A percentile compares a stretch with the other conserved stretches of the same genome.
These are phyloP conservation scores for Bipolaris victoriae DNA, from an alignment of 2,329 filamentous ascomycete species.

Conservation along the genomic window DNA sequence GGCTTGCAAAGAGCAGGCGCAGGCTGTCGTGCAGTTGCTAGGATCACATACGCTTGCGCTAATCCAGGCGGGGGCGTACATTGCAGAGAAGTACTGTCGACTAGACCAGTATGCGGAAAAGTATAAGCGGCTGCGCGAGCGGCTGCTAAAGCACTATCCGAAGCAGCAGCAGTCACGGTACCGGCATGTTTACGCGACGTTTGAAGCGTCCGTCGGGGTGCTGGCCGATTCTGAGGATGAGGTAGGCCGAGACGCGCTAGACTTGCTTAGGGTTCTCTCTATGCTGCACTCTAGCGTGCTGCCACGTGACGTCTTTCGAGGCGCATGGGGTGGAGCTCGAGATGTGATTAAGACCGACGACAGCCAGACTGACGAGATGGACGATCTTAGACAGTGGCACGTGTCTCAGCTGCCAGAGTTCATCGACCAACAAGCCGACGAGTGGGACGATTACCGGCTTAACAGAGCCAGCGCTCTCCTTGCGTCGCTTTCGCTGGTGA, in stretches of 20 bases:
- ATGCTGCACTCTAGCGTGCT: slow-evolving; percentile 27
- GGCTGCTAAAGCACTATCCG: slow-evolving; percentile 35
- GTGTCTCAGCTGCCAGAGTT: too few species aligned
- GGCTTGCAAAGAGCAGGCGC: slow-evolving; percentile 6
- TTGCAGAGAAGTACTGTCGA: slow-evolving; percentile 30
- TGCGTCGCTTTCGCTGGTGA: too few species aligned
- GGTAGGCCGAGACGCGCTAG: slow-evolving; percentile 31
- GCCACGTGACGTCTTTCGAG: too few species aligned
- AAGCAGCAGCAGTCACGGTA: slow-evolving; percentile 43
- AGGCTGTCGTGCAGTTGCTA: slow-evolving; percentile 18
- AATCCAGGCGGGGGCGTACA: slow-evolving; percentile 38
- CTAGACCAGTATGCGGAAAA: slow-evolving; percentile 31
- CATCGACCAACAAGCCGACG: too few species aligned
- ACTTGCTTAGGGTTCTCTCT: slow-evolving; percentile 38
- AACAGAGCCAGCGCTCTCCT: too few species aligned
- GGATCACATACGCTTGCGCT: slow-evolving; percentile 35
- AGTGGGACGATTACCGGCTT: too few species aligned
- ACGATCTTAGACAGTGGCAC: too few species aligned
- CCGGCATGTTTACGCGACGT: slow-evolving; percentile 46
- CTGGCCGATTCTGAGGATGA: slow-evolving; percentile 25
- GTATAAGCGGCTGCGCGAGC: slow-evolving; percentile 29
- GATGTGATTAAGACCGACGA: too few species aligned
- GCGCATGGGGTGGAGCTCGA: too few species aligned
- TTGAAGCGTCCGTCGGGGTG: slow-evolving; percentile 43
- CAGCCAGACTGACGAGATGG: too few species aligned